These are phyloP conservation scores for Aureobasidium sp. DNA, from an alignment of 2,329 filamentous ascomycete genomes.

Conservation along the genomic window DNA sequence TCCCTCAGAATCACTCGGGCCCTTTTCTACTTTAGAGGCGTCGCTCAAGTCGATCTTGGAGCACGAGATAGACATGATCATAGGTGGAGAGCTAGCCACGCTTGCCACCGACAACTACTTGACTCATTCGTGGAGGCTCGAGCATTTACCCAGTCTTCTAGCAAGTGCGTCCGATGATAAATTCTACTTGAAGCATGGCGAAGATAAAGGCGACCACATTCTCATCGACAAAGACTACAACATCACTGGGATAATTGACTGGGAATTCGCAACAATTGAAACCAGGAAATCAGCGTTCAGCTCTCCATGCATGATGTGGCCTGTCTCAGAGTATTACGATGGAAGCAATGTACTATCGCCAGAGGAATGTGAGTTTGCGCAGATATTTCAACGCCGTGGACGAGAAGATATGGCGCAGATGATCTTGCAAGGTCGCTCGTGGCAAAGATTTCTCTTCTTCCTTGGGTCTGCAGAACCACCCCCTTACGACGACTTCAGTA, in stretches of 20 bases:
- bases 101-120: background rate
- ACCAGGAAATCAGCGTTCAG: background rate
- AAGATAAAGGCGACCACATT: conserved; percentile 34
- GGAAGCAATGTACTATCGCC: background rate
- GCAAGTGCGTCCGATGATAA: background rate
- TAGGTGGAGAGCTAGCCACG: conserved; percentile 1
- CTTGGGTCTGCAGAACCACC: background rate
- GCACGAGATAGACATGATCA: conserved; percentile 1
- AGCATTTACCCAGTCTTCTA: background rate
- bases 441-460: background rate
- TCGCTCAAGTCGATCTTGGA: background rate
- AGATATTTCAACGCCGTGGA: background rate
- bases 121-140: background rate
- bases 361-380: background rate
- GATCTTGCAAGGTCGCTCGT: background rate
- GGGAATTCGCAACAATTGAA: conserved; percentile 19
- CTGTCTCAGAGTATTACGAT: background rate
- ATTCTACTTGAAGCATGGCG: conserved; percentile 33
- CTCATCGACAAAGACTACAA: conserved; percentile 38
- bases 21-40: background rate
- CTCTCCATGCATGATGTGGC: conserved; percentile 7
- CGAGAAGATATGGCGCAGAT: background rate
- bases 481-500: background rate
- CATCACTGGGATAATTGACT: conserved; percentile 43
- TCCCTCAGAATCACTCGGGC: background rate